These are phyloP conservation scores for Cyberlindnera maclurae DNA, from an alignment of 805 yeast genomes.

Conservation along the genomic window DNA sequence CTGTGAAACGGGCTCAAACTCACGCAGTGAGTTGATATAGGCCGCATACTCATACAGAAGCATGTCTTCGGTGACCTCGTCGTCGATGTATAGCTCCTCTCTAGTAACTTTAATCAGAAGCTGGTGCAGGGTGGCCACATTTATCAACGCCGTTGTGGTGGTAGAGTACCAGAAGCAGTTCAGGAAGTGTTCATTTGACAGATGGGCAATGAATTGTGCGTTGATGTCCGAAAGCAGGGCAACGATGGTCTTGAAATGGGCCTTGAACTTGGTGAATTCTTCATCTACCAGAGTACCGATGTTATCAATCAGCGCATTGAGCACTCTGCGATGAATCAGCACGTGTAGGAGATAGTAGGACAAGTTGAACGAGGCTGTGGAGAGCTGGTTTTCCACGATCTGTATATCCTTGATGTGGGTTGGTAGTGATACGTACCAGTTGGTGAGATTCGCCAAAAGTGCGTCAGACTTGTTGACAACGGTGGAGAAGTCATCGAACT, in stretches of 20 bases:
- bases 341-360: constrained; percentile 17
- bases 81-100: constrained; percentile 15
- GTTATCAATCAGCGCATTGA: constrained; percentile 18
- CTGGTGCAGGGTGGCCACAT: constrained; percentile 17
- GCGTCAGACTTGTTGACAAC: constrained; percentile 11
- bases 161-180: constrained; percentile 9
- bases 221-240: constrained; percentile 12
- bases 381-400: constrained; percentile 7
- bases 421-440: constrained; percentile 21
- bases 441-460: constrained; percentile 13
- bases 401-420: constrained; percentile 9
- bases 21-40: constrained; percentile 3
- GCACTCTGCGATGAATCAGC: constrained; percentile 20
- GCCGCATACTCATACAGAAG: constrained; percentile 1
- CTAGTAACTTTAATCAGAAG: constrained; percentile 13
- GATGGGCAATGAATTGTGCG: constrained; percentile 13
- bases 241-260: constrained; percentile 12
- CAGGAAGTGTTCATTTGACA: constrained; percentile 17
- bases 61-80: constrained; percentile 7
- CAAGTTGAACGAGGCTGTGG: constrained; percentile 20
- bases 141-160: constrained; percentile 14
- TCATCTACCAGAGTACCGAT: constrained; percentile 6
- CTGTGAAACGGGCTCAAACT: constrained; percentile 3
- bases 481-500: constrained; percentile 19
- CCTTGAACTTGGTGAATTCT: constrained; percentile 11